Evolutionary conservation across 306 rosid species (phyloP), one percentile per base, ranked within the genome.

Genomic region (Vicia villosa): DNA sequence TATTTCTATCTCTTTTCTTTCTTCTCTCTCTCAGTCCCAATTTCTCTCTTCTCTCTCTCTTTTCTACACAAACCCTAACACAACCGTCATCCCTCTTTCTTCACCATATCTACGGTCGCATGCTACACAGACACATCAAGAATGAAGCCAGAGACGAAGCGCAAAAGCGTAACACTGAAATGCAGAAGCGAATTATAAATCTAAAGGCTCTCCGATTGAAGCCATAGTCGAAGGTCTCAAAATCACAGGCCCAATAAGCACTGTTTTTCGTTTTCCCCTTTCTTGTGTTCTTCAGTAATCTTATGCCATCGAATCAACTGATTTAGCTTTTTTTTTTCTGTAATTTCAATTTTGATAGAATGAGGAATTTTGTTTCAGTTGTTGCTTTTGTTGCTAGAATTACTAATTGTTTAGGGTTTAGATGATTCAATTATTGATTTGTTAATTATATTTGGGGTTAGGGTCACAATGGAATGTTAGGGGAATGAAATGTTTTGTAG

Each of bases 161-260:
- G n/a, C 3, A 96, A 46, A 92, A 92, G 84, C 98, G 90, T 84
- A 92, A 92, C 85, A 86, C 90, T 84, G 98, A 92, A 82, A 92
- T 96, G 26, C 98, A 92, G 86, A 86, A 19, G 45, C 77, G 86
- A 89, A 89, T 83, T 91, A 85, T 83, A 92, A 86, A 82, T 0
- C 50, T 1, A 92, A 92, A 62, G 96, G 96, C 0, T 89, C 98
- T 57, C 98, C 89, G 83, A 11, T 92, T 10, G 96, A 90, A 63
- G 96, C 95, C 73, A 85, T 96, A 85, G 92, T 89, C 34, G 89
- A 80, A 55, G 98, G 92, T 50, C 96, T 92, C 58, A 89, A 90
- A 81, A 68, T 83, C 68, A 81, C 36, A 52, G 89, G 98, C 14
- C 14, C 96, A 40, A 88, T 90, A 72, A 89, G 98, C 95, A 89